Percentiles rank a stretch among this genome's conserved stretches.
phyloP scores from a whole-genome alignment of 352 stramenopile genomes.

The Ophiocytium majus region DNA sequence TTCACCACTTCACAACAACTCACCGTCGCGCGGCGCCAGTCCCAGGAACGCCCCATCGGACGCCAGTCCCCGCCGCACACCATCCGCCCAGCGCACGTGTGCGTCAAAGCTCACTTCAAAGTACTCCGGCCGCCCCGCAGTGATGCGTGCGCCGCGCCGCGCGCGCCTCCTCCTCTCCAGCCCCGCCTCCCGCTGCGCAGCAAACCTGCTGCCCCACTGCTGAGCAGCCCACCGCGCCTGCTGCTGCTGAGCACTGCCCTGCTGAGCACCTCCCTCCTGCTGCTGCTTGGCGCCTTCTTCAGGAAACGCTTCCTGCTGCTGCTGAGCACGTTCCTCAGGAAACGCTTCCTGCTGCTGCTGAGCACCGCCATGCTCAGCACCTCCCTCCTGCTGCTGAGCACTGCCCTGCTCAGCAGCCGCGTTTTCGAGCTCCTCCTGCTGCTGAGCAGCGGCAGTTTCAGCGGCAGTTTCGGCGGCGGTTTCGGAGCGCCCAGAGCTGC shows the following conservation, averaged over 20 bases:
- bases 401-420: too few relatives aligned
- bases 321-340: too few relatives aligned
- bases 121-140: not conserved
- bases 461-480: not conserved
- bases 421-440: too few relatives aligned
- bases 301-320: too few relatives aligned
- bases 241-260: too few relatives aligned
- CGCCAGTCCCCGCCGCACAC: not conserved
- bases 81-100: not conserved
- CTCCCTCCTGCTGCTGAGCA: too few relatives aligned
- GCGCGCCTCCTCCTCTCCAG: not conserved
- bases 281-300: too few relatives aligned
- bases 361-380: too few relatives aligned
- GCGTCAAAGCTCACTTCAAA: slow-evolving; percentile 16
- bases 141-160: not conserved
- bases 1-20: too few relatives aligned
- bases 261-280: too few relatives aligned
- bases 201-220: not conserved
- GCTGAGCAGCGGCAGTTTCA: too few relatives aligned
- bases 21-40: not conserved
- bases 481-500: not conserved
- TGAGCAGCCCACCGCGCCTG: not conserved
- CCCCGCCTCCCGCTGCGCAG: not conserved
- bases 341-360: too few relatives aligned
- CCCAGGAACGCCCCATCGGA: not conserved